Evolutionary conservation across 257 asterid species (phyloP).

Genomic region (Coffea canephora): DNA sequence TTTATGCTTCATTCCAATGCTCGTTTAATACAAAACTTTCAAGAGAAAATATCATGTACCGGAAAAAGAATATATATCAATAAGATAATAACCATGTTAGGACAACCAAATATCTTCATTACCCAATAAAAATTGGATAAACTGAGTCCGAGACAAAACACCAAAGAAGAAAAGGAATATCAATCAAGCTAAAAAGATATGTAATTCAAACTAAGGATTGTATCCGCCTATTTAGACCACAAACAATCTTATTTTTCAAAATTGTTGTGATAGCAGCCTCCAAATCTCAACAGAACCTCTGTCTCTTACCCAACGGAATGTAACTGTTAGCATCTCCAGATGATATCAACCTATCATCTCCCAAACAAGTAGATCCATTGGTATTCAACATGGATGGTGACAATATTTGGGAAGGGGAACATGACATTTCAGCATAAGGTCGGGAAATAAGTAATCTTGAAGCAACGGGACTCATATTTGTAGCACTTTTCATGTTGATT

Average conservation of each 20-base stretch:
- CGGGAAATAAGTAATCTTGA: constrained; percentile 17
- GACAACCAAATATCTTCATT: neutral
- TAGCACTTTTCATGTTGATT: constrained; percentile 21
- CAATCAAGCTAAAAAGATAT: constrained; percentile 24
- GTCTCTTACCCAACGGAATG: constrained; percentile 33
- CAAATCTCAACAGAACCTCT: constrained; percentile 33
- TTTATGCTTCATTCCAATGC: no score
- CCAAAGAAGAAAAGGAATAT: neutral
- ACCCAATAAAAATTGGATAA: neutral
- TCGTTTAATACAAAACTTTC: neutral
- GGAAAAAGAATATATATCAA: neutral
- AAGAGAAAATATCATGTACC: no score
- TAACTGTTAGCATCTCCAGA: constrained; percentile 23
- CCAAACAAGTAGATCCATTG: constrained; percentile 16
- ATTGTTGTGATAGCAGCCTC: constrained; percentile 14
- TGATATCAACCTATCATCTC: constrained; percentile 23
- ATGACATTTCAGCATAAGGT: constrained; percentile 42
- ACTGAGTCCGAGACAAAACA: neutral
- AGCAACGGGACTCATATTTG: constrained; percentile 25
- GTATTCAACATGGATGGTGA: constrained; percentile 39
- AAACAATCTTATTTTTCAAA: constrained; percentile 40
- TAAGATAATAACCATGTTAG: neutral
- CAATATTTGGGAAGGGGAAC: constrained; percentile 39
- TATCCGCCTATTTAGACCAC: constrained; percentile 37
- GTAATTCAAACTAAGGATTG: constrained; percentile 25